Evolutionary conservation across 2,329 filamentous ascomycete genomes (phyloP).

Genomic region (Apiospora sp.): DNA sequence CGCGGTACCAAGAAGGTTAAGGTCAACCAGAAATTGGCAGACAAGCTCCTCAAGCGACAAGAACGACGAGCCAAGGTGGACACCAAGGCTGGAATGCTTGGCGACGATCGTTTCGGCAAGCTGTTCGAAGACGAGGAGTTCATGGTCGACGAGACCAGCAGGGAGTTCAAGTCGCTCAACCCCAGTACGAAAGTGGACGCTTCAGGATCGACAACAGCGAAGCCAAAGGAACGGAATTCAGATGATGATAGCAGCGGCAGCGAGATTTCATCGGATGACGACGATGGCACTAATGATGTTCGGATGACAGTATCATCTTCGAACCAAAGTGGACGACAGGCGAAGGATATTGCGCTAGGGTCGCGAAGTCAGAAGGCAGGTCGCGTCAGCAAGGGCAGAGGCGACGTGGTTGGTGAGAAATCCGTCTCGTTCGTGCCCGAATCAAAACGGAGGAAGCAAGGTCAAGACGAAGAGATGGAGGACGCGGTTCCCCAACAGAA

Average conservation of each 20-base stretch:
- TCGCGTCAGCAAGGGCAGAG: slow-evolving; percentile 53
- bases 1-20: slow-evolving; percentile 96
- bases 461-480: slow-evolving; percentile 31
- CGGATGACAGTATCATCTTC: slow-evolving; percentile 75
- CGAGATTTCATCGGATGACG: slow-evolving; percentile 48
- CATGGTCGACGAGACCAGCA: slow-evolving; percentile 85
- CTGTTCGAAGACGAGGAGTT: slow-evolving; percentile 96
- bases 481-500: slow-evolving; percentile 34
- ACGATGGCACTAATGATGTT: slow-evolving; percentile 49
- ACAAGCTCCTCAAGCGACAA: slow-evolving; percentile 74
- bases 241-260: slow-evolving; percentile 46
- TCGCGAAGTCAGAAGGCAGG: slow-evolving; percentile 60
- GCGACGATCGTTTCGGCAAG: slow-evolving; percentile 85
- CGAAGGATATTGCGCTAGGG: slow-evolving; percentile 64
- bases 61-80: slow-evolving; percentile 67
- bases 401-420: slow-evolving; percentile 67
- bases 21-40: slow-evolving; percentile 85
- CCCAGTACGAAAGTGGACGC: slow-evolving; percentile 74
- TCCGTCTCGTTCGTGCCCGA: slow-evolving; percentile 78
- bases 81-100: slow-evolving; percentile 71
- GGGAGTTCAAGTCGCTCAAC: slow-evolving; percentile 89
- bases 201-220: slow-evolving; percentile 10
- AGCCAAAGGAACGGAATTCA: slow-evolving; percentile 35
- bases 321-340: slow-evolving; percentile 63
- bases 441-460: slow-evolving; percentile 56